Evolutionary conservation across 1,284 basidiomycete genomes (phyloP).

Genomic region (Leccinum griseonigrum): DNA sequence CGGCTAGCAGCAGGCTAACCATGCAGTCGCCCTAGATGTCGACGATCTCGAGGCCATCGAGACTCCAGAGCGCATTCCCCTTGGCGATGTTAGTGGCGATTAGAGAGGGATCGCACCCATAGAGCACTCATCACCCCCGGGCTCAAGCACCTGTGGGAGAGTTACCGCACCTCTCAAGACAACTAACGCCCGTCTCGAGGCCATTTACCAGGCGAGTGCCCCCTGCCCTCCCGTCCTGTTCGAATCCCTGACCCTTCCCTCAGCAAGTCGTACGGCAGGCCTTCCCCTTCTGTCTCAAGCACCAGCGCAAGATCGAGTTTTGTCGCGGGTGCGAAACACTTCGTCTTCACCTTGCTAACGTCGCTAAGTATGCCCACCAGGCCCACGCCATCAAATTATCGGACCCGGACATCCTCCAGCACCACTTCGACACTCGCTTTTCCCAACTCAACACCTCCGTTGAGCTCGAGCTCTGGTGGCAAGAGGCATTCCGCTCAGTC

Average conservation of each 20-base stretch:
- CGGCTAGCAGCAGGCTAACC: constrained; percentile 83
- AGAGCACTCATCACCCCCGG: constrained; percentile 94
- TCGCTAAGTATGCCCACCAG: constrained; percentile 95
- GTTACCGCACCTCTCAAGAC: constrained; percentile 98
- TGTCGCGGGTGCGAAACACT: constrained; percentile 96
- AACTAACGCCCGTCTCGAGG: constrained; percentile 92
- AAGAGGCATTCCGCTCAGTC: constrained; percentile 97
- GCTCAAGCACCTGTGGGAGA: constrained; percentile 99
- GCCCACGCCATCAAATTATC: constrained; percentile 97
- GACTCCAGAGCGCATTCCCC: constrained; percentile 87
- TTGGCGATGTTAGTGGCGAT: constrained; percentile 87
- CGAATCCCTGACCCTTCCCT: background rate
- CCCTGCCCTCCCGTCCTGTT: background rate
- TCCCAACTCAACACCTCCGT: constrained; percentile 98
- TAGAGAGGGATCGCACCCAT: constrained; percentile 96
- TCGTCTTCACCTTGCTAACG: constrained; percentile 92
- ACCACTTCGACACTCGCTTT: constrained; percentile 97
- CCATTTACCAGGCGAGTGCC: constrained; percentile 84
- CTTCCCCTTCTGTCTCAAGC: constrained; percentile 94
- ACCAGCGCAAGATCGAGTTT: constrained; percentile 97
- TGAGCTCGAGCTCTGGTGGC: constrained; percentile 94
- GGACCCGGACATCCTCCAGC: constrained; percentile 94
- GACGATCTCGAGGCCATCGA: constrained; percentile 91
- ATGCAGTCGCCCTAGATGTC: constrained; percentile 70
- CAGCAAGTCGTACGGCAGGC: constrained; percentile 96